Conservation (phyloP, 257 asterid genomes). For the Fraxinus americana region DNA sequence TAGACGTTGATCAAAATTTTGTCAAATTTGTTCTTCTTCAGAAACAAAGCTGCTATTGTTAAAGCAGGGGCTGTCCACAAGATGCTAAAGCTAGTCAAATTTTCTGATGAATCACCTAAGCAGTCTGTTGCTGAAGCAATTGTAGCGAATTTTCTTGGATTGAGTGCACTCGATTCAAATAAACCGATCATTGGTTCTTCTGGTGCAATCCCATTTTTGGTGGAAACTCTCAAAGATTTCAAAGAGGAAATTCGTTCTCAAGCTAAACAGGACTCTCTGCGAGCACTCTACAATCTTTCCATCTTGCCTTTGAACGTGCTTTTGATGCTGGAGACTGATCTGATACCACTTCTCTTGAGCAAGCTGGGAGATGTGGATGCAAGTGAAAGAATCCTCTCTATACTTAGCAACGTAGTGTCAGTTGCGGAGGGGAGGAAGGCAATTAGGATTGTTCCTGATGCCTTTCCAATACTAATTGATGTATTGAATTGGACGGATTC, state of each 20-base stretch:
- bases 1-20: constrained; percentile 13
- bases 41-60: constrained; percentile 89
- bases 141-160: constrained; percentile 80
- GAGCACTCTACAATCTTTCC: constrained; percentile 86
- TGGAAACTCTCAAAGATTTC: constrained; percentile 37
- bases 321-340: constrained; percentile 50
- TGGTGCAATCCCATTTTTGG: constrained; percentile 69
- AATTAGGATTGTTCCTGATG: constrained; percentile 54
- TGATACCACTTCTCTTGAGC: constrained; percentile 51
- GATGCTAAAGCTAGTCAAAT: constrained; percentile 64
- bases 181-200: constrained; percentile 78
- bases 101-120: constrained; percentile 33
- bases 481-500: constrained; percentile 78
- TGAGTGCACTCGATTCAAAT: constrained; percentile 87
- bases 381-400: constrained; percentile 73
- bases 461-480: constrained; percentile 59
- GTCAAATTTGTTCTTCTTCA: constrained; percentile 28
- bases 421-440: constrained; percentile 67
- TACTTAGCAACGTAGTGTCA: constrained; percentile 64
- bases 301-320: constrained; percentile 54
- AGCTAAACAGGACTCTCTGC: constrained; percentile 61
- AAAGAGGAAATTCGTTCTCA: constrained; percentile 31
- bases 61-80: constrained; percentile 84
- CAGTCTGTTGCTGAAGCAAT: constrained; percentile 57
- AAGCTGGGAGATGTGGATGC: constrained; percentile 69